Evolutionary conservation across 768 basidiomycete species (phyloP).

Genomic region (Phylloporus arenicola): DNA sequence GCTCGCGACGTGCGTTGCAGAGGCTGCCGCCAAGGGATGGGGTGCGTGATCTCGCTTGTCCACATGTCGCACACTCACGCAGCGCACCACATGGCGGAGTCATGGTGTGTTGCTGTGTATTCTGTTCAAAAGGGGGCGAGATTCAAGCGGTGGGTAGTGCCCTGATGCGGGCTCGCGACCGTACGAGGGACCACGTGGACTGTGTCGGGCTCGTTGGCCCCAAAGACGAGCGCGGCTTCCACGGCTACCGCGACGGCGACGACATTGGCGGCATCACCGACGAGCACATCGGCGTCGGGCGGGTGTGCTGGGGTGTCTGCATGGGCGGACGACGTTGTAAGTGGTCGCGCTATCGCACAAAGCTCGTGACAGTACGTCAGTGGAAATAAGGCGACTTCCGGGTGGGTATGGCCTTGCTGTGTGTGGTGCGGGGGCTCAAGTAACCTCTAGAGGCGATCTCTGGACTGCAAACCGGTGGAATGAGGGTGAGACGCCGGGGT

Average conservation of each 20-base stretch:
- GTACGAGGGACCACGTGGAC: conserved; percentile 38
- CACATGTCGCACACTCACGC: neutral
- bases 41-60: conserved; percentile 36
- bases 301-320: conserved; percentile 39
- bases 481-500: conserved; percentile 31
- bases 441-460: conserved; percentile 35
- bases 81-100: conserved; percentile 31
- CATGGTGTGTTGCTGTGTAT: conserved; percentile 36
- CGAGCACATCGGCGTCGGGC: conserved; percentile 23
- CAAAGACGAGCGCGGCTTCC: neutral
- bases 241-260: neutral
- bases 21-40: conserved; percentile 64
- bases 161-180: conserved; percentile 39
- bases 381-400: conserved; percentile 38
- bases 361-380: conserved; percentile 33
- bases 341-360: conserved; percentile 10
- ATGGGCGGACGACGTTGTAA: conserved; percentile 37
- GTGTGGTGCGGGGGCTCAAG: neutral
- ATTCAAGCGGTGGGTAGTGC: conserved; percentile 23
- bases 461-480: conserved; percentile 50
- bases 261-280: conserved; percentile 12
- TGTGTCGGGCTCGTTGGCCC: conserved; percentile 3
- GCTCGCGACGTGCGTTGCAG: conserved; percentile 52
- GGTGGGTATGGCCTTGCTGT: conserved; percentile 22
- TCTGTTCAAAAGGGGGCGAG: neutral